Conservation (phyloP, 2,329 filamentous ascomycete species). For the Zarea fungicola region DNA sequence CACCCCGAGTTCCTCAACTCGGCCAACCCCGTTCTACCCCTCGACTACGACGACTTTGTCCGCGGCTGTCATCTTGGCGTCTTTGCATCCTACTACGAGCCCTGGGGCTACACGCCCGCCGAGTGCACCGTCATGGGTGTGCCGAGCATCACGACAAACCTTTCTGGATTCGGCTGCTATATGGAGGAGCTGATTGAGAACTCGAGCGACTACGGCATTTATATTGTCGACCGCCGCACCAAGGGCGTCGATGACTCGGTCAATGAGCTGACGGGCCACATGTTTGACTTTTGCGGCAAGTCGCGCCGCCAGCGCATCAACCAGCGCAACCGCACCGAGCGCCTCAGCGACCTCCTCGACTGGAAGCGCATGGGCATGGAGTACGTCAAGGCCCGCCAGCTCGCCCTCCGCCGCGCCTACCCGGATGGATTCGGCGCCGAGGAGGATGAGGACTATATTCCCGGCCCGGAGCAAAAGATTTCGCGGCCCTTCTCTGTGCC, state of each 20-base stretch:
- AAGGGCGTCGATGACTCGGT: constrained; percentile 97
- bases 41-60: constrained; percentile 98
- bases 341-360: constrained; percentile 88
- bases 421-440: constrained; percentile 77
- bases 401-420: constrained; percentile 88
- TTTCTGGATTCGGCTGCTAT: constrained; percentile 97
- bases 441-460: constrained; percentile 84
- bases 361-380: constrained; percentile 99
- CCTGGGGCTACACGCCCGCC: constrained; percentile 97
- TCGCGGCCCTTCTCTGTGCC: constrained; percentile 90
- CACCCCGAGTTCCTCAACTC: constrained; percentile 97
- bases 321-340: constrained; percentile 93
- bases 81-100: constrained; percentile 97
- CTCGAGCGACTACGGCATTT: constrained; percentile 95
- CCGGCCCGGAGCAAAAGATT: constrained; percentile 90
- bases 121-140: constrained; percentile 99
- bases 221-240: constrained; percentile 91
- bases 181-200: constrained; percentile 99
- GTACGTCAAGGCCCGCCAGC: constrained; percentile 93
- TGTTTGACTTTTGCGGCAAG: constrained; percentile 93
- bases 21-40: constrained; percentile 85
- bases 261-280: constrained; percentile 80
- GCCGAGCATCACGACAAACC: constrained; percentile 94
- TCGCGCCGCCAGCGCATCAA: constrained; percentile 96
- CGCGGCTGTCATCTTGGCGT: constrained; percentile 93